Evolutionary conservation across 352 stramenopile species (phyloP).

Genomic region (Phytophthora syringae): DNA sequence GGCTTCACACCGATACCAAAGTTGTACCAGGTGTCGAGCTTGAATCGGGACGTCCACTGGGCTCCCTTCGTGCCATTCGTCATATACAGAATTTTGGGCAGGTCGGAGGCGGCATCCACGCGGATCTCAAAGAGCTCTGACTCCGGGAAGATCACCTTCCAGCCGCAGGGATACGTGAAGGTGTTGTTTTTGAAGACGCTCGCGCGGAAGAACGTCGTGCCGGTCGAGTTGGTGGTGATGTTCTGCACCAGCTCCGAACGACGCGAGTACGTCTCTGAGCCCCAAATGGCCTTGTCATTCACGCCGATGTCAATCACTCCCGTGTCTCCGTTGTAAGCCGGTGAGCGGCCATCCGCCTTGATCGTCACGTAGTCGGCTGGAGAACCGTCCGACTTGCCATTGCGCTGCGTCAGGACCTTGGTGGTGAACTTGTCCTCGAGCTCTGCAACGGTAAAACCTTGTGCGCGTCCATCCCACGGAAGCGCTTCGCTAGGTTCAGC

Average conservation of each 20-base stretch:
- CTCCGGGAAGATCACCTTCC: slow-evolving; percentile 55
- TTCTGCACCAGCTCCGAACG: slow-evolving; percentile 44
- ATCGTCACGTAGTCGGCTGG: slow-evolving; percentile 42
- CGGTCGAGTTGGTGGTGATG: slow-evolving; percentile 31
- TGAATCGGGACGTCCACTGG: slow-evolving; percentile 47
- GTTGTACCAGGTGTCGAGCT: slow-evolving; percentile 35
- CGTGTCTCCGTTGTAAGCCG: slow-evolving; percentile 41
- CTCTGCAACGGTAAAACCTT: slow-evolving; percentile 45
- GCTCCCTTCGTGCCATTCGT: slow-evolving; percentile 37
- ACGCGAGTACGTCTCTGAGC: slow-evolving; percentile 29
- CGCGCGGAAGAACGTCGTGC: slow-evolving; percentile 45
- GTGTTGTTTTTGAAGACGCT: slow-evolving; percentile 35
- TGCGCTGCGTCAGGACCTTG: slow-evolving; percentile 53
- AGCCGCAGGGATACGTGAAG: slow-evolving; percentile 33
- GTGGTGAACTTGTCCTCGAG: slow-evolving; percentile 50
- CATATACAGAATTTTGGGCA: slow-evolving; percentile 47
- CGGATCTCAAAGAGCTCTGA: slow-evolving; percentile 54
- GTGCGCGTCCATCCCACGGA: slow-evolving; percentile 52
- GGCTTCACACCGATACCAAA: slow-evolving; percentile 52
- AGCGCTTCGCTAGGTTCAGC: slow-evolving; percentile 26
- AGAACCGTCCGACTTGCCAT: slow-evolving; percentile 26
- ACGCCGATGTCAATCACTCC: slow-evolving; percentile 41
- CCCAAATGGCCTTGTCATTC: slow-evolving; percentile 38
- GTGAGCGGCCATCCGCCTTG: slow-evolving; percentile 27
- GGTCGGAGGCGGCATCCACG: slow-evolving; percentile 39